These are phyloP conservation scores for Plasmodium malariae DNA, from an alignment of 169 alveolate genomes.

Conservation along the genomic window DNA sequence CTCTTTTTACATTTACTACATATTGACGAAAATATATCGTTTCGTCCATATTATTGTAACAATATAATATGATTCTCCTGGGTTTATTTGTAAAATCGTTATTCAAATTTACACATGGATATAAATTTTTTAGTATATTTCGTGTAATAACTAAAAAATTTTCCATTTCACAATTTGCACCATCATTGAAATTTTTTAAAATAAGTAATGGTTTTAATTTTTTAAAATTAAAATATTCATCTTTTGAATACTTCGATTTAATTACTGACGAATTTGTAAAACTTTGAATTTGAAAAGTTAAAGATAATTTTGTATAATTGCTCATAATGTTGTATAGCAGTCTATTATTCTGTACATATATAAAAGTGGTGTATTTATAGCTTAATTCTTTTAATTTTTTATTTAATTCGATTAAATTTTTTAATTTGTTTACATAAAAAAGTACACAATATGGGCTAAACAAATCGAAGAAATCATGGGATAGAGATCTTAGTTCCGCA, in stretches of 20 bases:
- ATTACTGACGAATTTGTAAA: constrained; percentile 38
- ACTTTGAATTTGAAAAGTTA: constrained; percentile 48
- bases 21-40: constrained; percentile 74
- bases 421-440: constrained; percentile 38
- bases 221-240: constrained; percentile 11
- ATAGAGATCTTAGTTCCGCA: constrained; percentile 32
- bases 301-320: constrained; percentile 57
- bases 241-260: constrained; percentile 12
- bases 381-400: constrained; percentile 61
- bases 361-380: constrained; percentile 48
- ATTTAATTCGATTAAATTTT: constrained; percentile 29
- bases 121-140: constrained; percentile 58
- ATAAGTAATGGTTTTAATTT: constrained; percentile 75
- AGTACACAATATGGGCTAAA: constrained; percentile 47
- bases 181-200: constrained; percentile 67
- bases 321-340: constrained; percentile 44
- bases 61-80: constrained; percentile 55
- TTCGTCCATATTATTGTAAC: constrained; percentile 44
- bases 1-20: constrained; percentile 18
- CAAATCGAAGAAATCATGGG: constrained; percentile 29
- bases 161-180: constrained; percentile 39
- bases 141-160: constrained; percentile 63
- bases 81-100: constrained; percentile 29
- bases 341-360: constrained; percentile 38
- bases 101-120: constrained; percentile 62